phyloP scores from a whole-genome alignment of 371 early-diverging fungal genomes.

The Globomyces sp. region DNA sequence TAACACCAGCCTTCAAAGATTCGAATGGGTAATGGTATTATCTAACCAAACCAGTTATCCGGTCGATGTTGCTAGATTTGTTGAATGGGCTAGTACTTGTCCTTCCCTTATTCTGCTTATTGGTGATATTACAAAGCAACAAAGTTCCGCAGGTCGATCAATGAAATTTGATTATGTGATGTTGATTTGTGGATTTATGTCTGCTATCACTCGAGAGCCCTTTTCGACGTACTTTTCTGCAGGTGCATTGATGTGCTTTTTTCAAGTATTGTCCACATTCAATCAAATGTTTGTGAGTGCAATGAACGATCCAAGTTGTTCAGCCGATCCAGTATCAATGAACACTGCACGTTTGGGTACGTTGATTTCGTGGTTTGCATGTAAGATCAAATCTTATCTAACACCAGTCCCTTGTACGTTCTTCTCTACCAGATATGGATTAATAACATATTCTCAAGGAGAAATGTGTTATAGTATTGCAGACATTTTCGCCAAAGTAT shows the following conservation, averaged over 20 bases:
- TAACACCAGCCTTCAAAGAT: constrained; percentile 28
- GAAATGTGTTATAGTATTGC: constrained; percentile 15
- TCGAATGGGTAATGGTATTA: constrained; percentile 6
- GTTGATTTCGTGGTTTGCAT: constrained; percentile 28
- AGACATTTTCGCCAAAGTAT: constrained; percentile 31
- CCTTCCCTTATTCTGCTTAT: constrained; percentile 18
- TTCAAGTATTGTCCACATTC: neutral
- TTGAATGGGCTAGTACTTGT: constrained; percentile 42
- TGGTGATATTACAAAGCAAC: neutral
- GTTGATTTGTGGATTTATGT: constrained; percentile 10
- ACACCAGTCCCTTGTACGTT: neutral
- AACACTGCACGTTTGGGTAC: constrained; percentile 21
- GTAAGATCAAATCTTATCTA: constrained; percentile 18
- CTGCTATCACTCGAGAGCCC: neutral
- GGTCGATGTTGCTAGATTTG: constrained; percentile 32
- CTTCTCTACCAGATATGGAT: neutral
- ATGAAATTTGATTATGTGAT: constrained; percentile 7
- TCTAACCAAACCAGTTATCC: constrained; percentile 14
- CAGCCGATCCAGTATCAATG: constrained; percentile 21
- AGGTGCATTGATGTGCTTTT: neutral
- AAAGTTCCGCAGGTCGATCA: neutral
- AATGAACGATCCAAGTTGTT: constrained; percentile 30
- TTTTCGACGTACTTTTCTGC: constrained; percentile 2
- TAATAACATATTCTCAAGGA: constrained; percentile 21
- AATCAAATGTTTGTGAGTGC: neutral